phyloP scores from a whole-genome alignment of 345 rosid genomes.

The Camelina sativa region DNA sequence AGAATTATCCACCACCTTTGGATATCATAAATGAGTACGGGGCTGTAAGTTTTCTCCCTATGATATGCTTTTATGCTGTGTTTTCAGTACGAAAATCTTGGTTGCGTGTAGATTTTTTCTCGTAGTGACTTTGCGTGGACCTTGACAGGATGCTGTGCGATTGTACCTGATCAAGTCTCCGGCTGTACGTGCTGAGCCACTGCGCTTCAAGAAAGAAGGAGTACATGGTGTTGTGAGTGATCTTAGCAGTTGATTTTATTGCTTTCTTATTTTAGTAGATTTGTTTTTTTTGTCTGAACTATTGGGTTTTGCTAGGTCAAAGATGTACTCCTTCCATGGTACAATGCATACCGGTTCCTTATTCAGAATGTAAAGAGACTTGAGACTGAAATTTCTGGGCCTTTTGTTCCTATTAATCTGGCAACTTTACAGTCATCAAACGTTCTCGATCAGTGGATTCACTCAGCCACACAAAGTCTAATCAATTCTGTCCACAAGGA shows the following conservation, averaged over 20 bases:
- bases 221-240: constrained; percentile 91
- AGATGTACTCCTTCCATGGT: constrained; percentile 99
- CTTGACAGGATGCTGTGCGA: constrained; percentile 85
- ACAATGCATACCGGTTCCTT: constrained; percentile 96
- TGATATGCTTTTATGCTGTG: background rate
- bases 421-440: constrained; percentile 74
- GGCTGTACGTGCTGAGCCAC: constrained; percentile 94
- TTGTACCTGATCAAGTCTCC: constrained; percentile 96
- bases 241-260: constrained; percentile 17
- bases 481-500: constrained; percentile 83
- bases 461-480: constrained; percentile 98
- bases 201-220: constrained; percentile 94
- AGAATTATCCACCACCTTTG: constrained; percentile 90
- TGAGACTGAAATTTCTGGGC: constrained; percentile 76
- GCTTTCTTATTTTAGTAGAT: constrained; percentile 29
- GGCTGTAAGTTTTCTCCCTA: constrained; percentile 75
- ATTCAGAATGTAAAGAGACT: constrained; percentile 98
- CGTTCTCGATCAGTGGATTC: constrained; percentile 97
- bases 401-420: constrained; percentile 71
- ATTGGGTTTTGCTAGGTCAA: constrained; percentile 66
- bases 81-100: constrained; percentile 12
- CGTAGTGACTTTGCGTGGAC: constrained; percentile 22
- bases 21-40: constrained; percentile 91
- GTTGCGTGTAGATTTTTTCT: background rate
- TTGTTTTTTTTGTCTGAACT: constrained; percentile 22